A percentile compares a stretch with the other conserved stretches of the same genome.
Conservation (phyloP, 2,329 filamentous ascomycete genomes). For the Fusarium cyanostomum region DNA sequence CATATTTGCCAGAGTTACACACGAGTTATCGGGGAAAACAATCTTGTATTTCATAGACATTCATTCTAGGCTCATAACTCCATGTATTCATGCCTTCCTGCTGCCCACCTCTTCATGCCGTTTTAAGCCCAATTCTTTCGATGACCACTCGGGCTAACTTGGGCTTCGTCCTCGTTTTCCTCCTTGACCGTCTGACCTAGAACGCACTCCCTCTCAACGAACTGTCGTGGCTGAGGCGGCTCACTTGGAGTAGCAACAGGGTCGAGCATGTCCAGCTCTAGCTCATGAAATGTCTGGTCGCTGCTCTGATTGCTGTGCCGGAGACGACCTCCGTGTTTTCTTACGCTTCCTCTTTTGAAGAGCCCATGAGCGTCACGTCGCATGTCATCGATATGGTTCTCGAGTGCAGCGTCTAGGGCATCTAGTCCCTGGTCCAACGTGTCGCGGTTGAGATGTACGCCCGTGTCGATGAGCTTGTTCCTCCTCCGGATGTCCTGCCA, state of each 20-base stretch:
- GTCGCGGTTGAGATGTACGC: constrained; percentile 49
- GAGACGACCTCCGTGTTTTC: constrained; percentile 34
- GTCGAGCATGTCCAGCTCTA: constrained; percentile 46
- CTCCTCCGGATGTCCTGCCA: constrained; percentile 77
- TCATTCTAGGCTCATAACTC: constrained; percentile 35
- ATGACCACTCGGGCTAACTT: constrained; percentile 9
- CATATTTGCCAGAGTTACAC: constrained; percentile 13
- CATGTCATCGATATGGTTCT: constrained; percentile 50
- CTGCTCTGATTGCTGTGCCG: constrained; percentile 46
- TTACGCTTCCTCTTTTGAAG: constrained; percentile 42
- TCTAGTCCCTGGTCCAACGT: constrained; percentile 50
- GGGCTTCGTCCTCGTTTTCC: constrained; percentile 43
- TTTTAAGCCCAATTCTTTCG: constrained; percentile 5
- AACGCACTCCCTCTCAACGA: constrained; percentile 48
- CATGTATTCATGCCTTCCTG: background rate
- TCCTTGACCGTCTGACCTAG: constrained; percentile 51
- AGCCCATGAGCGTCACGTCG: constrained; percentile 47
- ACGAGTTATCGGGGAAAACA: constrained; percentile 19
- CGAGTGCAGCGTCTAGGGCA: constrained; percentile 50
- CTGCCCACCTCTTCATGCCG: background rate
- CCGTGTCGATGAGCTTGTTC: constrained; percentile 65
- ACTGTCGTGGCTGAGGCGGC: constrained; percentile 24
- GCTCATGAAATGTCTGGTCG: constrained; percentile 39
- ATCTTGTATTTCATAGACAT: constrained; percentile 39
- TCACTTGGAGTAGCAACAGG: constrained; percentile 17